These are phyloP conservation scores for Citrus inodora DNA, from an alignment of 345 rosid species.

Conservation along the genomic window DNA sequence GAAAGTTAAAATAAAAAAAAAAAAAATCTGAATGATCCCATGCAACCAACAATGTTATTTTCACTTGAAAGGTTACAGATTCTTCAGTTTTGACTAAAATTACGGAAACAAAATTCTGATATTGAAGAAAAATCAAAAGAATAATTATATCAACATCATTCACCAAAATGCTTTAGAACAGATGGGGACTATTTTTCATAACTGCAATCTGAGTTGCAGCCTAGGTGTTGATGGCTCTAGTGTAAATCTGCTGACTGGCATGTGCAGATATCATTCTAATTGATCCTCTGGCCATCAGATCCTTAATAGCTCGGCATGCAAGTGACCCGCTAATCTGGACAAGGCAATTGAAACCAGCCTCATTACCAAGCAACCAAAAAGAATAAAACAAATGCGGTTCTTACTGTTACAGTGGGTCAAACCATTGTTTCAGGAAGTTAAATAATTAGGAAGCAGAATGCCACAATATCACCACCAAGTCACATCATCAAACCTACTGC, in stretches of 20 bases:
- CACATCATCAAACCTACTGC: too few species aligned
- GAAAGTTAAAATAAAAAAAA: rapidly evolving
- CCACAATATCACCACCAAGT: background rate
- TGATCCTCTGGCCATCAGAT: constrained; percentile 66
- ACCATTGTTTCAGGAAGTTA: background rate
- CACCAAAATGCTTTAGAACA: background rate
- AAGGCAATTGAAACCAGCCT: background rate
- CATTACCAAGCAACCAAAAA: background rate
- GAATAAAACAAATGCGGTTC: background rate
- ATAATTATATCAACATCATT: too few species aligned
- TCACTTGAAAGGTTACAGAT: too few species aligned
- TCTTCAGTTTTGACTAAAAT: too few species aligned
- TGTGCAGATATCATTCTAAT: constrained; percentile 64
- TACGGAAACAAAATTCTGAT: too few species aligned
- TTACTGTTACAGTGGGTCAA: background rate
- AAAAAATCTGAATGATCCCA: too few species aligned
- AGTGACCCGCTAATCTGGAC: constrained; percentile 53
- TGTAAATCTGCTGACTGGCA: constrained; percentile 74
- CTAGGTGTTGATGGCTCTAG: constrained; percentile 69
- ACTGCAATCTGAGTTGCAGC: background rate
- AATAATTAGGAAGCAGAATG: too few species aligned
- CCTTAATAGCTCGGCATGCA: constrained; percentile 66
- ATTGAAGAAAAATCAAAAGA: too few species aligned
- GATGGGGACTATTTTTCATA: background rate
- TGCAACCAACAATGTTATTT: too few species aligned